Percentiles rank a stretch among this genome's conserved stretches.
Conservation (phyloP, 495 filamentous ascomycete genomes). For the Hypoxylon fuscum region DNA sequence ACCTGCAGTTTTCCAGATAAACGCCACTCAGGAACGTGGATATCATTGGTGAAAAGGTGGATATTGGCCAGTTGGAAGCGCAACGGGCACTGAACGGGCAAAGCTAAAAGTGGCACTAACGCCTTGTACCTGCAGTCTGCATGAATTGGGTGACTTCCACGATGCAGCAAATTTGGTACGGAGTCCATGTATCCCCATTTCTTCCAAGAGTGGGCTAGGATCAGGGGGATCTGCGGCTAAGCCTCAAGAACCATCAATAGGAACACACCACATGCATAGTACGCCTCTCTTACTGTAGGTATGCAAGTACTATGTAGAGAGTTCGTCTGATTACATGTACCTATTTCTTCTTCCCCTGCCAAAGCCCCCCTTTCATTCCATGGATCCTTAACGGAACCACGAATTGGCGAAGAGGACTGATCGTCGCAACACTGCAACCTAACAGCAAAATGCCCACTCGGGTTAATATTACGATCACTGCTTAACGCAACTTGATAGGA, state of each 20-base stretch:
- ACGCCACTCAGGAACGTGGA: conserved; percentile 26
- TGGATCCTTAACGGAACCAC: conserved; percentile 2
- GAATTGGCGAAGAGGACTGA: conserved; percentile 16
- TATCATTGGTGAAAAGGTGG: not conserved
- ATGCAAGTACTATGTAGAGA: not conserved
- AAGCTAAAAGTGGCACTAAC: conserved; percentile 14
- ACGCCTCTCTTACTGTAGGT: too few relatives aligned
- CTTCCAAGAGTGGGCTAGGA: conserved; percentile 18
- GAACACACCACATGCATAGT: conserved; percentile 33
- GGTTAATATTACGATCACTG: conserved; percentile 28
- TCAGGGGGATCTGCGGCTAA: conserved; percentile 40
- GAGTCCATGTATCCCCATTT: conserved; percentile 15
- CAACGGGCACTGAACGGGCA: not conserved
- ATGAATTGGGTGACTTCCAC: conserved; percentile 26
- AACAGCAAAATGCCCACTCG: conserved; percentile 17
- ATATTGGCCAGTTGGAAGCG: not conserved
- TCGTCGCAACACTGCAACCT: conserved; percentile 27
- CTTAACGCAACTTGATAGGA: conserved; percentile 26
- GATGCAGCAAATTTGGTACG: conserved; percentile 12
- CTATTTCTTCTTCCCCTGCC: conserved; percentile 14
- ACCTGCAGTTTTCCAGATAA: conserved; percentile 35
- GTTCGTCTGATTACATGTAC: conserved; percentile 27
- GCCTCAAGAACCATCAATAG: conserved; percentile 32
- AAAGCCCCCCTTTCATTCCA: conserved; percentile 37
- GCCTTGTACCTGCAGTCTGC: conserved; percentile 33